Evolutionary conservation across 768 basidiomycete species (phyloP), one percentile per base, ranked within the genome.

Genomic region (Panaeolus cyanescens): DNA sequence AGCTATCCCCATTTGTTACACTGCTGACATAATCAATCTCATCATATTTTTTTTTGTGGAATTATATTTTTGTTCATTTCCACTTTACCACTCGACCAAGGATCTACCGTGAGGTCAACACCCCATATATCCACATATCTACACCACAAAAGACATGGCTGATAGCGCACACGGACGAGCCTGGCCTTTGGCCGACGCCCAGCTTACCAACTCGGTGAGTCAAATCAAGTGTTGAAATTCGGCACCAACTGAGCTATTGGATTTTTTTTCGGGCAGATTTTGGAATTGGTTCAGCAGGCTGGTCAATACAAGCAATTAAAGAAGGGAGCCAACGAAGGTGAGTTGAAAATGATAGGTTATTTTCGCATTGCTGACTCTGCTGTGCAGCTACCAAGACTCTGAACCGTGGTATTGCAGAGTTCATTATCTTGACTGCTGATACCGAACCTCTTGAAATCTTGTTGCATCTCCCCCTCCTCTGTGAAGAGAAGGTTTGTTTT

Each of bases 291-390:
- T 32, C 94, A 97, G 73, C 93, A 96, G 77, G 96, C 96, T 39
- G 82, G 86, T n/a, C 91, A 95, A 76, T 97, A 96, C 82, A 98
- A 98, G 79, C 96, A 98, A 76, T 80, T 98, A 54, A 99, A 98
- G 81, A 98, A 98, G 80, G 96, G 97, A 63, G 97, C 97, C 40
- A 99, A 99, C 77, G 97, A 99, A 86, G 92, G 93, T 92, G 54
- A 33, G 82, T 70, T 36, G 17, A 30, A 12, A 10, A 31, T 53
- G 19, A 15, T 19, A 31, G 17, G 7, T 4, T 50, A 32, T 9
- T 19, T 59, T 22, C 55, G 13, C 32, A 22, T 37, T 36, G 8
- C 19, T 17, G 37, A 36, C 55, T 57, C 6, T 57, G n/a, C 5
- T 59, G 39, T 54, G 32, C 69, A 95, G 95, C 96, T 45, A 99